Percentiles rank a stretch among this genome's conserved stretches.
Conservation (phyloP, 352 stramenopile genomes). For the Phytophthora niederhauseri region DNA sequence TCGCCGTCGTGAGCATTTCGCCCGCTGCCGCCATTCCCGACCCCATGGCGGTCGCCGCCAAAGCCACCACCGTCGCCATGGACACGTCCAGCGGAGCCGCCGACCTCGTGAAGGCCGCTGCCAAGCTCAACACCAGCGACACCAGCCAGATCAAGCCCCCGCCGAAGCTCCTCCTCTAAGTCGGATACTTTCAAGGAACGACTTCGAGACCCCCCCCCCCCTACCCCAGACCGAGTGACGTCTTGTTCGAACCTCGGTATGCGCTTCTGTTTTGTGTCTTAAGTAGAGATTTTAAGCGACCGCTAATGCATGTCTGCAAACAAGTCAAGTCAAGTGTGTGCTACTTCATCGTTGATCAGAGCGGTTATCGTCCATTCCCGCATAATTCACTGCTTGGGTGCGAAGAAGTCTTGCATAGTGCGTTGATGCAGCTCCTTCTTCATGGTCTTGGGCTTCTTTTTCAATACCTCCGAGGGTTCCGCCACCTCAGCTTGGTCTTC, state of each 20-base stretch:
- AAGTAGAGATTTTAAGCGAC: constrained; percentile 26
- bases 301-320: constrained; percentile 25
- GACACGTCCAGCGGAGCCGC: constrained; percentile 24
- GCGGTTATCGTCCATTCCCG: too few species aligned
- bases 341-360: too few species aligned
- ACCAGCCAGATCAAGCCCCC: constrained; percentile 1
- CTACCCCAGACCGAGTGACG: too few species aligned
- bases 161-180: constrained; percentile 2
- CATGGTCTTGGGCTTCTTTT: constrained; percentile 36
- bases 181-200: too few species aligned
- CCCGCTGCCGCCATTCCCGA: constrained; percentile 17
- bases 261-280: constrained; percentile 21
- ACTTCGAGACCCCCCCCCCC: too few species aligned
- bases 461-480: constrained; percentile 7
- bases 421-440: constrained; percentile 28
- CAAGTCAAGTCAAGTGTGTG: too few species aligned
- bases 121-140: constrained; percentile 23
- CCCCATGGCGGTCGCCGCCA: constrained; percentile 22
- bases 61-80: constrained; percentile 29
- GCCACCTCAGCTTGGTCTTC: constrained; percentile 7
- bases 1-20: constrained; percentile 26
- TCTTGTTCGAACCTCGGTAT: constrained; percentile 29
- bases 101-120: constrained; percentile 18
- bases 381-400: constrained; percentile 21
- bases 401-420: constrained; percentile 38